Percentiles rank a stretch among this genome's conserved stretches.
Conservation (phyloP, 1,284 basidiomycete genomes). For the Ganoderma boninense region DNA sequence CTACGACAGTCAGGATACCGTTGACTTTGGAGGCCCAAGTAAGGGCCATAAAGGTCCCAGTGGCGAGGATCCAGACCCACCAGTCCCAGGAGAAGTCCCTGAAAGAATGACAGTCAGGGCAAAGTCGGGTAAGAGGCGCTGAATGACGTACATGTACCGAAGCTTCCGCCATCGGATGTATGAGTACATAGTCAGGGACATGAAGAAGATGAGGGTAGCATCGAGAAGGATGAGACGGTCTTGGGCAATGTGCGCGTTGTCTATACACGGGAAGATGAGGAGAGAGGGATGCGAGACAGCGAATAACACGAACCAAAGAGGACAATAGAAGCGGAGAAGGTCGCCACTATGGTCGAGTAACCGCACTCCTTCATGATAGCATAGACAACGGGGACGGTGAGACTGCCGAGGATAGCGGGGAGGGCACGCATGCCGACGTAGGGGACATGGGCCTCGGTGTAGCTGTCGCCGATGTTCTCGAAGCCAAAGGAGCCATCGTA, state of each 20-base stretch:
- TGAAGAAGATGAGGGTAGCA: slow-evolving; percentile 95
- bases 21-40: slow-evolving; percentile 99
- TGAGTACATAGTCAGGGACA: slow-evolving; percentile 92
- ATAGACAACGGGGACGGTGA: slow-evolving; percentile 93
- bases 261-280: slow-evolving; percentile 49
- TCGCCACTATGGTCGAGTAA: slow-evolving; percentile 88
- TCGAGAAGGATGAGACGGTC: slow-evolving; percentile 97
- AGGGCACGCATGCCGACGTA: slow-evolving; percentile 94
- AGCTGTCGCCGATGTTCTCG: slow-evolving; percentile 95
- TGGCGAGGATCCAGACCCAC: slow-evolving; percentile 95
- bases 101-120: slow-evolving; percentile 20
- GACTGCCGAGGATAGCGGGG: slow-evolving; percentile 89
- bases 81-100: slow-evolving; percentile 89
- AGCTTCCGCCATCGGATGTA: slow-evolving; percentile 97
- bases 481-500: slow-evolving; percentile 96
- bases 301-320: slow-evolving; percentile 72
- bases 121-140: background rate
- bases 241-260: slow-evolving; percentile 97
- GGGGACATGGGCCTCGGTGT: slow-evolving; percentile 87
- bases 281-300: background rate
- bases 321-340: slow-evolving; percentile 87
- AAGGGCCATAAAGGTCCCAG: slow-evolving; percentile 93
- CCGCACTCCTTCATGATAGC: slow-evolving; percentile 98
- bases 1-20: slow-evolving; percentile 90
- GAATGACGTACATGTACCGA: slow-evolving; percentile 79